Percentiles rank a stretch among this genome's conserved stretches.
Conservation (phyloP, 306 rosid genomes). For the Malus fusca region DNA sequence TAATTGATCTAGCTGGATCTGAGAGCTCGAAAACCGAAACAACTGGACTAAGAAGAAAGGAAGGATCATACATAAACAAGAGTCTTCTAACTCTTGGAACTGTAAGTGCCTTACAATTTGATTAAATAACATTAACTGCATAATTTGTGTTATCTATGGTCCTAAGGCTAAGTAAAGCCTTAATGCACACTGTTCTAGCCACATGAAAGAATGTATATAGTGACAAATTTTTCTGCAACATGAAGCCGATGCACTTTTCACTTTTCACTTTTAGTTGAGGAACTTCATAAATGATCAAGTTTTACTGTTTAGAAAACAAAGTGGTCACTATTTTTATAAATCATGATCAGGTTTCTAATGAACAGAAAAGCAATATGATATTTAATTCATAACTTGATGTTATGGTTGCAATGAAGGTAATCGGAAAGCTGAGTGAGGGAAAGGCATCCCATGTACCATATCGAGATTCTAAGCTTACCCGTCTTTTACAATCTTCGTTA, state of each 20-base stretch:
- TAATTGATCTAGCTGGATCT: constrained; percentile 98
- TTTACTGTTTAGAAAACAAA: not conserved
- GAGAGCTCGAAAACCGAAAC: constrained; percentile 99
- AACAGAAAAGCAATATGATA: not conserved
- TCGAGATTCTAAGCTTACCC: constrained; percentile 99
- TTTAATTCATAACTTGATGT: constrained; percentile 11
- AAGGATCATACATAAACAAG: constrained; percentile 97
- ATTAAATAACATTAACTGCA: constrained; percentile 1
- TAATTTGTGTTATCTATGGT: not conserved
- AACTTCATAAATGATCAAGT: not conserved
- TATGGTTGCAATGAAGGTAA: constrained; percentile 73
- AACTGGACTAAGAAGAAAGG: constrained; percentile 95
- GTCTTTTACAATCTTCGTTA: constrained; percentile 90
- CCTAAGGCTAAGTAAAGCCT: not conserved
- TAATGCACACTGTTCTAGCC: not conserved
- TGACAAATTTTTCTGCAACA: not conserved
- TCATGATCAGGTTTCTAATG: not conserved
- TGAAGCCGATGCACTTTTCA: not conserved
- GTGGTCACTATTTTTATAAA: not conserved
- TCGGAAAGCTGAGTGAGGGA: constrained; percentile 96
- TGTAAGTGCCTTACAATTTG: constrained; percentile 41
- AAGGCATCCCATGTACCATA: constrained; percentile 98
- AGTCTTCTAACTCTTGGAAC: constrained; percentile 99
- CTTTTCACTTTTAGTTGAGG: constrained; percentile 1
- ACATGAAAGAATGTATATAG: not conserved